Evolutionary conservation across 768 basidiomycete species (phyloP).

Genomic region (Suillus tomentosus): DNA sequence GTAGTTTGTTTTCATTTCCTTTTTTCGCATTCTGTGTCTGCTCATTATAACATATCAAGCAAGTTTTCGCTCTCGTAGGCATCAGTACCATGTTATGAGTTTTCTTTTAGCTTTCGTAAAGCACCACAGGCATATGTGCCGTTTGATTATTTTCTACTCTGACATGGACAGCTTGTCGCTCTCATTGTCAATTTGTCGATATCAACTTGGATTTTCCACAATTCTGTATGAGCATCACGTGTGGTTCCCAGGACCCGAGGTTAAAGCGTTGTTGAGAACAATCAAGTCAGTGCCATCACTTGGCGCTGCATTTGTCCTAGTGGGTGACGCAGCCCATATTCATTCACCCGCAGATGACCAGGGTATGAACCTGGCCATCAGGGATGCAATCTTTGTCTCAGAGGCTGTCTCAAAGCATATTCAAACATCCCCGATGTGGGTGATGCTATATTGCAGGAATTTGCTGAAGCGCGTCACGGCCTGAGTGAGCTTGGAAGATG

Average conservation of each 20-base stretch:
- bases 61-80: slow-evolving; percentile 2
- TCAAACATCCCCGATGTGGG: slow-evolving; percentile 5
- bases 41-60: slow-evolving; percentile 8
- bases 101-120: not conserved
- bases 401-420: slow-evolving; percentile 41
- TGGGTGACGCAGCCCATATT: slow-evolving; percentile 51
- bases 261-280: no score
- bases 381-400: slow-evolving; percentile 53
- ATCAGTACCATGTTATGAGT: slow-evolving; percentile 4
- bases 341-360: slow-evolving; percentile 58
- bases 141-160: not conserved
- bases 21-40: slow-evolving; percentile 6
- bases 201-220: not conserved
- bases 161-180: not conserved
- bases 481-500: slow-evolving; percentile 14
- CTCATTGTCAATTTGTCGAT: not conserved
- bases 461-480: slow-evolving; percentile 35
- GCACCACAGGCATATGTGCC: not conserved
- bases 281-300: slow-evolving; percentile 2
- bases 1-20: not conserved
- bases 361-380: slow-evolving; percentile 60
- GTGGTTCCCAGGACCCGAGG: no score
- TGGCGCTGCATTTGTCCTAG: slow-evolving; percentile 19
- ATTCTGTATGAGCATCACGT: not conserved
- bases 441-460: slow-evolving; percentile 38